Percentiles rank a stretch among this genome's conserved stretches.
These are phyloP conservation scores for Cucumis sativus DNA, from an alignment of 306 rosid genomes.

Conservation along the genomic window Cucumber_9930_V3 NC_026660.2:8931001-8931500, in stretches of 20 bases:
- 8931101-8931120: constrained; percentile 98
- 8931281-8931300: constrained; percentile 27
- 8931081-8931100: constrained; percentile 34
- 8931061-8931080: background rate
- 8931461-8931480: constrained; percentile 14
- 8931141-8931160: constrained; percentile 93
- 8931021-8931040: background rate
- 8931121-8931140: constrained; percentile 92
- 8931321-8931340: constrained; percentile 16
- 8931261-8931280: constrained; percentile 49
- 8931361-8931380: background rate
- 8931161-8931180: constrained; percentile 95
- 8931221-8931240: constrained; percentile 75
- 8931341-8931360: background rate
- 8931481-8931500: constrained; percentile 7
- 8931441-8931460: constrained; percentile 8
- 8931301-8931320: constrained; percentile 13
- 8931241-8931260: constrained; percentile 67
- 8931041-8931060: background rate
- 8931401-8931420: background rate
- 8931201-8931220: constrained; percentile 84
- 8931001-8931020: background rate
- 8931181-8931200: constrained; percentile 77
- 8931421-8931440: background rate
- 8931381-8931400: background rate